A percentile compares a stretch with the other conserved stretches of the same genome.
These are phyloP conservation scores for Gracilaria caudata DNA, from an alignment of 23 red algal genomes.

Conservation along the genomic window DNA sequence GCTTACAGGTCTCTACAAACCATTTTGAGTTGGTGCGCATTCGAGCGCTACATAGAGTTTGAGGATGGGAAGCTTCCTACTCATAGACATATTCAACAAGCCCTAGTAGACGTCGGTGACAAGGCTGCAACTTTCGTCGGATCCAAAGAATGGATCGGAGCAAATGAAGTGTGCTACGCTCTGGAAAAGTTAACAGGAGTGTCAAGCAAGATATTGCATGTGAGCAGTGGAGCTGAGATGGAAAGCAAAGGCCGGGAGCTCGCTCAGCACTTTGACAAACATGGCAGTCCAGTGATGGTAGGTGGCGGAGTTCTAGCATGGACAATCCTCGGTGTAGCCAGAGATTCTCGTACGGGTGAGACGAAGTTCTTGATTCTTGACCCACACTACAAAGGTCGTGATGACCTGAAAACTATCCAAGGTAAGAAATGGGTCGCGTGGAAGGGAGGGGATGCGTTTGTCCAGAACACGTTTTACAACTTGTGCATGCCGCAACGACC, in stretches of 20 bases:
- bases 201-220: constrained; percentile 76
- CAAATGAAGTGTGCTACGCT: constrained; percentile 87
- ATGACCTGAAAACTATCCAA: constrained; percentile 59
- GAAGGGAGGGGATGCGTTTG: constrained; percentile 66
- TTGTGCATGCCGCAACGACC: constrained; percentile 86
- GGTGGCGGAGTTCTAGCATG: constrained; percentile 90
- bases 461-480: constrained; percentile 83
- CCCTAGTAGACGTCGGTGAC: constrained; percentile 83
- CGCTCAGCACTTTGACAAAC: constrained; percentile 65
- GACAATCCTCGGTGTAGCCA: constrained; percentile 82
- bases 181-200: constrained; percentile 78
- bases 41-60: constrained; percentile 40
- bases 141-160: constrained; percentile 90
- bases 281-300: constrained; percentile 88
- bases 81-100: constrained; percentile 72
- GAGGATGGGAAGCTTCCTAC: constrained; percentile 50
- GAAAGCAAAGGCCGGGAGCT: constrained; percentile 73
- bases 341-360: constrained; percentile 54
- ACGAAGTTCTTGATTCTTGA: constrained; percentile 86
- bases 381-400: constrained; percentile 83
- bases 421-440: constrained; percentile 81
- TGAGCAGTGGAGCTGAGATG: constrained; percentile 82
- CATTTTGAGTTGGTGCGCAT: constrained; percentile 76
- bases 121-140: constrained; percentile 77
- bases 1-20: constrained; percentile 91